Evolutionary conservation across 306 rosid species (phyloP).

Genomic region (Carpinus viminea): DNA sequence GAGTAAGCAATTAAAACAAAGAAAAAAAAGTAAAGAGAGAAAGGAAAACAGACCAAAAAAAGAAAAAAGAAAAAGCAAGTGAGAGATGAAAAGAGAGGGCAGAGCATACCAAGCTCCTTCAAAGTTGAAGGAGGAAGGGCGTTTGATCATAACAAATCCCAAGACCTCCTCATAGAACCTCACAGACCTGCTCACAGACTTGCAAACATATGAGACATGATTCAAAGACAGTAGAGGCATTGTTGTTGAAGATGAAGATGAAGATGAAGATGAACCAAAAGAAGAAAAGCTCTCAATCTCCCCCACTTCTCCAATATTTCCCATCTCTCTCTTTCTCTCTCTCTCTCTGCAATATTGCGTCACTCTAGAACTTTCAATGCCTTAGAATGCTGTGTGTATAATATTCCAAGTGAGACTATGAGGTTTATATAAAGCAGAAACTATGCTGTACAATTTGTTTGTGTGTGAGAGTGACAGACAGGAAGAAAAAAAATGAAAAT

Average conservation of each 20-base stretch:
- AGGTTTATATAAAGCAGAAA: too few species aligned
- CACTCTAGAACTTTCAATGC: too few species aligned
- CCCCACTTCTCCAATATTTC: not conserved
- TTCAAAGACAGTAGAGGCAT: slow-evolving; percentile 50
- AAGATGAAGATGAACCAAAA: not conserved
- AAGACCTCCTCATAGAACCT: slow-evolving; percentile 57
- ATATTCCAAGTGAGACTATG: too few species aligned
- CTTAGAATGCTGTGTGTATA: too few species aligned
- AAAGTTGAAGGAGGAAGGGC: slow-evolving; percentile 72
- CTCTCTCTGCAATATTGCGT: too few species aligned
- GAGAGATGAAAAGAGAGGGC: not conserved
- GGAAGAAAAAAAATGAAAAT: too few species aligned
- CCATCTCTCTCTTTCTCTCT: slow-evolving; percentile 24
- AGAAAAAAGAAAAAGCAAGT: too few species aligned
- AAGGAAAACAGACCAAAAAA: not conserved
- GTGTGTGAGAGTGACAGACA: too few species aligned
- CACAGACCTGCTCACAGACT: slow-evolving; percentile 47
- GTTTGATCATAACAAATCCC: slow-evolving; percentile 61
- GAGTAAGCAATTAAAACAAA: not conserved
- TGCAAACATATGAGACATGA: slow-evolving; percentile 64
- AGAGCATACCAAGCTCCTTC: slow-evolving; percentile 67
- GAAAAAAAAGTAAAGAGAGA: not conserved
- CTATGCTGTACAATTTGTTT: too few species aligned
- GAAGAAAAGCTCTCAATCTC: slow-evolving; percentile 1
- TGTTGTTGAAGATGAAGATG: not conserved